Base-by-base conservation (phyloP, 306 rosid species). In the Cyamopsis tetragonoloba region DNA sequence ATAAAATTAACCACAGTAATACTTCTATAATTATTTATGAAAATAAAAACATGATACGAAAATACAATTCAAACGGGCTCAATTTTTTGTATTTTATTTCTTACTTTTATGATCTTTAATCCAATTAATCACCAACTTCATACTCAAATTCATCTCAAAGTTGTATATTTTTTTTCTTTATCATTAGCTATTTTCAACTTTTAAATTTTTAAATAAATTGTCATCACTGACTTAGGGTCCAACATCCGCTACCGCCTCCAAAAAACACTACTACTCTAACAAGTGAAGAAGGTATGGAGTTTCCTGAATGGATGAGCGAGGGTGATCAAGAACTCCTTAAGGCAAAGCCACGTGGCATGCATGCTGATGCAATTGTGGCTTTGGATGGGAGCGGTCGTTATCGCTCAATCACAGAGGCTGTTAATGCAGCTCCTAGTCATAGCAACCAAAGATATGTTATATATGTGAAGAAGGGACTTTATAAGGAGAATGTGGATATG, bases 381-480 rank as follows among this genome's bases (percentile, higher is more conserved):
- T 71, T 80, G 66, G 99, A 93, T 66, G 99, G 99, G 50, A 86
- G 83, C 9, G 99, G 96, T 4, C 76, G 70, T 6, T 93, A 81
- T 30, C 82, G 84, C 6, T 83, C 92, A 0, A 90, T 93, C 38
- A 62, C 77, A 0, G 99, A 93, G 28, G 99, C 99, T 1, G 79
- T 93, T 20, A 79, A 83, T 49, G 96, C 76, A 19, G 95, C 97
- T 46, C 97, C 99, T 0, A 79, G 68, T 47, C 43, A 80, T 63
- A 79, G 97, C 47, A 66, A 13, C 3, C 81, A 72, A 74, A 84
- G 97, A 80, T 77, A 78, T 48, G 44, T 90, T 19, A 90, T 93
- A 19, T 85, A 88, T 38, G 79, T 93, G 58, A 93, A 86, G 78
- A 82, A 80, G 38, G 99, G 96, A 2, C 27, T 86, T 28, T 93